phyloP scores from a whole-genome alignment of 495 filamentous ascomycete species.

The Thozetella sp. region DNA sequence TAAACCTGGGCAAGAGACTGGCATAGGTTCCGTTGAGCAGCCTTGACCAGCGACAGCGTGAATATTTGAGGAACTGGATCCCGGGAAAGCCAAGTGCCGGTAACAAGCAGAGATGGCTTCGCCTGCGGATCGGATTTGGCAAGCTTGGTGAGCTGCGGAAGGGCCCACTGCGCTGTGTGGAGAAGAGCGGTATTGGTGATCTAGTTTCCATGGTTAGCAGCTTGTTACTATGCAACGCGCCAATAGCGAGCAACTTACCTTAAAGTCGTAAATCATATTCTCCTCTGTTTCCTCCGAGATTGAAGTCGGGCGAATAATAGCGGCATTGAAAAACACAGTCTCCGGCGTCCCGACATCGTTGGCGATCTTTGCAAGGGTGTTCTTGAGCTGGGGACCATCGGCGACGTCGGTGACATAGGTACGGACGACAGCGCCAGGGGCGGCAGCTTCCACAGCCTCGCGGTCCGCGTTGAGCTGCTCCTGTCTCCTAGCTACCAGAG shows the following conservation, averaged over 20 bases:
- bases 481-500: constrained; percentile 34
- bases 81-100: constrained; percentile 30
- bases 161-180: constrained; percentile 25
- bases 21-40: constrained; percentile 39
- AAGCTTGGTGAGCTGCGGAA: constrained; percentile 30
- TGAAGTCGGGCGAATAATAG: constrained; percentile 25
- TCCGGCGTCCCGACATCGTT: constrained; percentile 26
- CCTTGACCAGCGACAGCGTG: constrained; percentile 39
- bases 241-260: constrained; percentile 15
- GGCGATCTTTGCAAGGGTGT: constrained; percentile 29
- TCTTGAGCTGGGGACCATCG: constrained; percentile 18
- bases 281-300: constrained; percentile 27
- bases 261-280: constrained; percentile 39
- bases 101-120: constrained; percentile 35
- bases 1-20: constrained; percentile 28
- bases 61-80: constrained; percentile 37
- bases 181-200: constrained; percentile 39
- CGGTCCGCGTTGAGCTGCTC: constrained; percentile 30
- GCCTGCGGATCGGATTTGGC: constrained; percentile 16
- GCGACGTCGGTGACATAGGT: constrained; percentile 32
- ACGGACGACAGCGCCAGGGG: constrained; percentile 17
- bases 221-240: not conserved
- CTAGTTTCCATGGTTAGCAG: constrained; percentile 13
- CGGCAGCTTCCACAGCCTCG: constrained; percentile 18
- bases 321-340: constrained; percentile 42